Conservation (phyloP, 78 protist species). For the Dictyostelium intermedium region DNA sequence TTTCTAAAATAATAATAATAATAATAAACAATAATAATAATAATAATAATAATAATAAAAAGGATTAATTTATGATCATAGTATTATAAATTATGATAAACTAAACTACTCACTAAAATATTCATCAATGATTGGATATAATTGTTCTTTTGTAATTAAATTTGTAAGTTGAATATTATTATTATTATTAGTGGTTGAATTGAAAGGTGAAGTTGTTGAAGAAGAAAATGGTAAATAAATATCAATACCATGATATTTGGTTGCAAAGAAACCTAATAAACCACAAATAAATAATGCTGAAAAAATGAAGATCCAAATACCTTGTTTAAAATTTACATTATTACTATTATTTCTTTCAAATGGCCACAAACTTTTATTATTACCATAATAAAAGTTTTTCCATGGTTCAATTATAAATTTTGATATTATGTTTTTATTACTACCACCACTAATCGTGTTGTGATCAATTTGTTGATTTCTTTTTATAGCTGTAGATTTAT, state of each 20-base stretch:
- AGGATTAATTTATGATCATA: too few species aligned
- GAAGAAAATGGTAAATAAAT: neutral
- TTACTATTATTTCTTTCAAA: neutral
- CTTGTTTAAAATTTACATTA: neutral
- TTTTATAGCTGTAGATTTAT: neutral
- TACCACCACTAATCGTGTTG: neutral
- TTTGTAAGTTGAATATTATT: neutral
- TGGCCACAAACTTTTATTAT: neutral
- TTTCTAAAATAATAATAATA: neutral
- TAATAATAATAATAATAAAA: too few species aligned
- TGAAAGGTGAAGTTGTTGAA: neutral
- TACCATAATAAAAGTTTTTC: neutral
- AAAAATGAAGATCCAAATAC: neutral
- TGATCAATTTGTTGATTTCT: neutral
- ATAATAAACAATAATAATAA: neutral
- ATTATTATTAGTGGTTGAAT: neutral
- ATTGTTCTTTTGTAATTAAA: conserved; percentile 1
- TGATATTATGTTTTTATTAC: neutral
- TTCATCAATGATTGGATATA: neutral
- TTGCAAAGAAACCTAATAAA: neutral
- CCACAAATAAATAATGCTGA: neutral
- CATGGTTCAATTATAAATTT: neutral
- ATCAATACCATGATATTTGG: neutral
- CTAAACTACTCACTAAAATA: neutral
- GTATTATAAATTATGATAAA: neutral